A percentile compares a stretch with the other conserved stretches of the same genome.
phyloP scores from a whole-genome alignment of 148 eudicot genomes.

The Dianthus caryophyllus region DNA sequence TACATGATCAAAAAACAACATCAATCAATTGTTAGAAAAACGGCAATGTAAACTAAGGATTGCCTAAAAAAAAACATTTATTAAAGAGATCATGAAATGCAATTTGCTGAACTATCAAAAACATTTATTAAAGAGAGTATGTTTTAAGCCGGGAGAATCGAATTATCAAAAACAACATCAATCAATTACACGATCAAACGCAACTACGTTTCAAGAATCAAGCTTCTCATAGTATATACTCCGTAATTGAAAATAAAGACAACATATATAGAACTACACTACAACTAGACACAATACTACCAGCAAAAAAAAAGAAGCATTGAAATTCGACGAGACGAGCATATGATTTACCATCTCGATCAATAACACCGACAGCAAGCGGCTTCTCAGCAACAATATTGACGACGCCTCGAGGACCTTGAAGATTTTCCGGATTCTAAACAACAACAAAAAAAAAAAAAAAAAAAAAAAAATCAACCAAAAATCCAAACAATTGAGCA shows the following conservation, averaged over 20 bases:
- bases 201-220: not conserved
- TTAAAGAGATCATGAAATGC: not conserved
- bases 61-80: not conserved
- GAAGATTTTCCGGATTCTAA: constrained; percentile 66
- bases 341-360: constrained; percentile 46
- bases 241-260: too few relatives aligned
- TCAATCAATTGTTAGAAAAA: too few relatives aligned
- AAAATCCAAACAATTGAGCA: too few relatives aligned
- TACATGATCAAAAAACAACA: too few relatives aligned
- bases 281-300: not conserved
- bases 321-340: not conserved
- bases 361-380: constrained; percentile 58
- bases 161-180: not conserved
- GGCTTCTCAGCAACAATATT: constrained; percentile 42
- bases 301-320: not conserved
- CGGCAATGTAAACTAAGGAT: not conserved
- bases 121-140: not conserved
- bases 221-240: not conserved
- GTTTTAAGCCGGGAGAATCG: not conserved
- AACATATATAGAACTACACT: not conserved
- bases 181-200: not conserved
- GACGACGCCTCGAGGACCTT: constrained; percentile 69
- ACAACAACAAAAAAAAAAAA: not conserved
- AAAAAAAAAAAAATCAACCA: too few relatives aligned
- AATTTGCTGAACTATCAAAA: not conserved